phyloP scores from a whole-genome alignment of 768 basidiomycete genomes.

The Pleurotus citrinopileatus region DNA sequence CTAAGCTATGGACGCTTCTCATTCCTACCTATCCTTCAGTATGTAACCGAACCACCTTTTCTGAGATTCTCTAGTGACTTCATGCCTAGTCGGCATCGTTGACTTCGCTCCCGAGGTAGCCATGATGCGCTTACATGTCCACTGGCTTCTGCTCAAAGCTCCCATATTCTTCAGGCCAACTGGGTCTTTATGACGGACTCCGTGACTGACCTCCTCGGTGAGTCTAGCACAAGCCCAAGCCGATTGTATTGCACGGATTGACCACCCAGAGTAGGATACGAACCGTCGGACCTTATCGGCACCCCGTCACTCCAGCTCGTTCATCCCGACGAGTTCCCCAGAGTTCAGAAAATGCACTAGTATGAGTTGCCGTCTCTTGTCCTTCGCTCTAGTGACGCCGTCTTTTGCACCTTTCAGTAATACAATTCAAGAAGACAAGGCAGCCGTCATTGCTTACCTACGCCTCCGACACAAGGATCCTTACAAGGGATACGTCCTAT shows the following conservation, averaged over 20 bases:
- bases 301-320: slow-evolving; percentile 71
- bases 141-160: slow-evolving; percentile 8
- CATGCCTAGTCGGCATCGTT: slow-evolving; percentile 64
- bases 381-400: neutral
- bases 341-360: slow-evolving; percentile 71
- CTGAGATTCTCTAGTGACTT: slow-evolving; percentile 11
- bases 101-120: slow-evolving; percentile 75
- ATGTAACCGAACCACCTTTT: slow-evolving; percentile 25
- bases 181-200: slow-evolving; percentile 72
- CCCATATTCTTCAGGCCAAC: slow-evolving; percentile 44
- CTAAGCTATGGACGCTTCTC: slow-evolving; percentile 36
- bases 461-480: slow-evolving; percentile 80
- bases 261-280: slow-evolving; percentile 58
- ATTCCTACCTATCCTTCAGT: slow-evolving; percentile 81
- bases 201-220: slow-evolving; percentile 62
- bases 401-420: slow-evolving; percentile 40
- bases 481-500: slow-evolving; percentile 71
- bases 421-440: slow-evolving; percentile 76
- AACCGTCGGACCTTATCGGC: slow-evolving; percentile 69
- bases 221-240: slow-evolving; percentile 6
- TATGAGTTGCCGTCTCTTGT: slow-evolving; percentile 23
- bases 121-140: neutral
- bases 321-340: slow-evolving; percentile 74
- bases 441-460: slow-evolving; percentile 74
- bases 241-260: neutral